Conservation (phyloP, 2,329 filamentous ascomycete species). For the Tolypocladium nubicola region DNA sequence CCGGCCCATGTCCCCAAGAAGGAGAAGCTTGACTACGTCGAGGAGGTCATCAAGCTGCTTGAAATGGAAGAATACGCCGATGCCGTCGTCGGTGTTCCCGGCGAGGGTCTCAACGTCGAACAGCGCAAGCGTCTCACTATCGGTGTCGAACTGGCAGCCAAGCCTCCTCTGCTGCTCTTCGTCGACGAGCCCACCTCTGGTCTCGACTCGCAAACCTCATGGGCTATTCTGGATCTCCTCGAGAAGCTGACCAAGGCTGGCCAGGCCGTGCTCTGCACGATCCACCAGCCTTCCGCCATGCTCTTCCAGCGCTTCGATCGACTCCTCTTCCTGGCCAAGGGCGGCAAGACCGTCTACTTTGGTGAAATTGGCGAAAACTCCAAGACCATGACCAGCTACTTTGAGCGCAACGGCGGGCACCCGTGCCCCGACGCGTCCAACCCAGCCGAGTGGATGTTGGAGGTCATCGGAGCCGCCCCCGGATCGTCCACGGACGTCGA, state of each 20-base stretch:
- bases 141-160: slow-evolving; percentile 90
- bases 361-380: slow-evolving; percentile 68
- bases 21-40: slow-evolving; percentile 80
- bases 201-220: slow-evolving; percentile 86
- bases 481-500: slow-evolving; percentile 53
- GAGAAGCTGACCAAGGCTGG: slow-evolving; percentile 84
- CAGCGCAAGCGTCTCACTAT: slow-evolving; percentile 76
- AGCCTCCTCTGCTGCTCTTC: slow-evolving; percentile 81
- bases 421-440: slow-evolving; percentile 60
- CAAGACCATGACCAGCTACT: slow-evolving; percentile 58
- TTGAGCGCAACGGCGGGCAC: slow-evolving; percentile 59
- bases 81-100: slow-evolving; percentile 80
- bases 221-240: slow-evolving; percentile 80
- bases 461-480: slow-evolving; percentile 52
- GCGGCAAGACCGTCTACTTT: slow-evolving; percentile 73
- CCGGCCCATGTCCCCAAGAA: slow-evolving; percentile 58
- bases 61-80: slow-evolving; percentile 88
- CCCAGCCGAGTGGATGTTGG: slow-evolving; percentile 73
- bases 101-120: slow-evolving; percentile 70
- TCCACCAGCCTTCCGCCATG: slow-evolving; percentile 94
- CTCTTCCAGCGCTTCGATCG: slow-evolving; percentile 86
- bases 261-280: slow-evolving; percentile 91
- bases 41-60: slow-evolving; percentile 81
- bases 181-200: slow-evolving; percentile 93
- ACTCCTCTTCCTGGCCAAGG: slow-evolving; percentile 65